A percentile compares a stretch with the other conserved stretches of the same genome.
Conservation (phyloP, 2,329 filamentous ascomycete species). For the Mollisia scopiformis region DNA sequence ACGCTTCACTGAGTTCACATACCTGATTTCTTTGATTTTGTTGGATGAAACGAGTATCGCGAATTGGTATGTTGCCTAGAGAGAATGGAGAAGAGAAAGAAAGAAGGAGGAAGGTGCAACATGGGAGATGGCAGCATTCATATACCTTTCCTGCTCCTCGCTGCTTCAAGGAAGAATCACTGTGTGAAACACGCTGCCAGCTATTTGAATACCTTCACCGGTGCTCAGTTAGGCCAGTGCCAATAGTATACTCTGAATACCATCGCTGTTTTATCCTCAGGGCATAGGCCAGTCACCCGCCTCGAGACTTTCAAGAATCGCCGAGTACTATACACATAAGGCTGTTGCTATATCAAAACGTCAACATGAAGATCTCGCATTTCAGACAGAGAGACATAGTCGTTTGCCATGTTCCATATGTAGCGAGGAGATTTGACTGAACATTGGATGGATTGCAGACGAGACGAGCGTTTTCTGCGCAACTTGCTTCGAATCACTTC, state of each 20-base stretch:
- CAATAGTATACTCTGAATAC: neutral
- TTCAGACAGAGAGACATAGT: no score
- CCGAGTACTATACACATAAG: no score
- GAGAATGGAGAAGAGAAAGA: neutral
- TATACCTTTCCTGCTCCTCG: neutral
- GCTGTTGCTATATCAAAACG: no score
- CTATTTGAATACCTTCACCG: neutral
- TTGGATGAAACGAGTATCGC: neutral
- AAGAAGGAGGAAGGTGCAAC: neutral
- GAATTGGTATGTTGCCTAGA: no score
- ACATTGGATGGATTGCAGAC: no score
- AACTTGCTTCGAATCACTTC: no score
- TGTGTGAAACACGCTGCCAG: neutral
- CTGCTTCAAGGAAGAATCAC: neutral
- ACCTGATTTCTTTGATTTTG: neutral
- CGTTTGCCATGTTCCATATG: no score
- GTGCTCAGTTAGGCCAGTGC: neutral
- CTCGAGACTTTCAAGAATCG: no score
- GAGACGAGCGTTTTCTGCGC: no score
- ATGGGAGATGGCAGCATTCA: neutral
- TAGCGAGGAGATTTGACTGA: no score
- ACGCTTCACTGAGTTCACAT: neutral
- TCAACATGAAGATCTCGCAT: no score
- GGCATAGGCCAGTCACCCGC: no score
- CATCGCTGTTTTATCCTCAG: conserved; percentile 26